Evolutionary conservation across 1,284 basidiomycete genomes (phyloP).

Genomic region (Rhodotorula sp.): DNA sequence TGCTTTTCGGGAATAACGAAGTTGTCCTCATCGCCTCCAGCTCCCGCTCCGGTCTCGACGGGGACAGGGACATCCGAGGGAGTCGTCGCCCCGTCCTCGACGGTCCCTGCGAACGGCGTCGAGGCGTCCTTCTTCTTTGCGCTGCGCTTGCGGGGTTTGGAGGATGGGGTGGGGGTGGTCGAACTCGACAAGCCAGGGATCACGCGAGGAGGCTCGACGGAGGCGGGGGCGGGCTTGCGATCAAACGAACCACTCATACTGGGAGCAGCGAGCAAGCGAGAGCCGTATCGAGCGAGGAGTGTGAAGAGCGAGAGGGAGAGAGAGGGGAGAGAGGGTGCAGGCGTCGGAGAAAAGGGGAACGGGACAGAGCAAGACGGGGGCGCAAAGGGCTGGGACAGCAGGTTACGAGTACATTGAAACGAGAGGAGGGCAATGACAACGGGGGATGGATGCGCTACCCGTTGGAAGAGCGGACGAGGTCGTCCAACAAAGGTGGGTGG

Average conservation of each 20-base stretch:
- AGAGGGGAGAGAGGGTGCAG: background rate
- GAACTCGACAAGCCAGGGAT: slow-evolving; percentile 21
- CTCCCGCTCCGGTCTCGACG: background rate
- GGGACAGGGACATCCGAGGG: slow-evolving; percentile 3
- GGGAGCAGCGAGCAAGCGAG: too few species aligned
- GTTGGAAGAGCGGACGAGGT: too few species aligned
- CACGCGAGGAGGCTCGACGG: background rate
- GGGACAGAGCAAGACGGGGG: background rate
- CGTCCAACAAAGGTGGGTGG: too few species aligned
- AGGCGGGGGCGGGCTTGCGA: background rate
- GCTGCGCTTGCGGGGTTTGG: slow-evolving; percentile 27
- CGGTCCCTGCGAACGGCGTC: background rate
- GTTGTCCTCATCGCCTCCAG: slow-evolving; percentile 5
- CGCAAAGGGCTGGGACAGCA: too few species aligned
- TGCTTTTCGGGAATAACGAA: slow-evolving; percentile 26
- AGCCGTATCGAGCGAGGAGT: background rate
- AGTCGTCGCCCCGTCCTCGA: background rate
- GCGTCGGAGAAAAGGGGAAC: too few species aligned
- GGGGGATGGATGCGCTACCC: too few species aligned
- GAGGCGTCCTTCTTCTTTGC: slow-evolving; percentile 11
- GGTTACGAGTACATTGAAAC: too few species aligned
- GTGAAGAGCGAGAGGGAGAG: background rate
- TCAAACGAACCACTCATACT: background rate
- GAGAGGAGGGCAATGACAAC: too few species aligned
- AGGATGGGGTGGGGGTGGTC: background rate